These are phyloP conservation scores for Immersiella caudata DNA, from an alignment of 495 filamentous ascomycete genomes.

Conservation along the genomic window DNA sequence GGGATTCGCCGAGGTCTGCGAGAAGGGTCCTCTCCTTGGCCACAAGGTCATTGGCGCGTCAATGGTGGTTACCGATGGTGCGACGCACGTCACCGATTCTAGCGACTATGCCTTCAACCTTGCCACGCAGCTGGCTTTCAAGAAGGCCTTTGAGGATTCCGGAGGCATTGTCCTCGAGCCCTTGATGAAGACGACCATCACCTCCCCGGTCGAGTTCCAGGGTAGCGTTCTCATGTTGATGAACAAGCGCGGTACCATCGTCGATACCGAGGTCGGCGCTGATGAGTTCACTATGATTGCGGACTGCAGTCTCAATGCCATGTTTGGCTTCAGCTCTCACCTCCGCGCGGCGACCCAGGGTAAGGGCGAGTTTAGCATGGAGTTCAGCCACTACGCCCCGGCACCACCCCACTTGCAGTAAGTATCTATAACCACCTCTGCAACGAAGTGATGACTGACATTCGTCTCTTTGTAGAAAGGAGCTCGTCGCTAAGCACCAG, in stretches of 20 bases:
- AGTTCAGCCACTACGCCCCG: slow-evolving; percentile 92
- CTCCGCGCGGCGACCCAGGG: slow-evolving; percentile 94
- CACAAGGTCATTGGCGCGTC: slow-evolving; percentile 86
- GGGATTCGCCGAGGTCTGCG: slow-evolving; percentile 83
- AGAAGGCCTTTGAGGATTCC: slow-evolving; percentile 83
- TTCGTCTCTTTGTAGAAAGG: slow-evolving; percentile 61
- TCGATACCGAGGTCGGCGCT: slow-evolving; percentile 90
- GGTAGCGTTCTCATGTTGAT: slow-evolving; percentile 90
- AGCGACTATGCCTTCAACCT: slow-evolving; percentile 98
- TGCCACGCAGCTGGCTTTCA: slow-evolving; percentile 95
- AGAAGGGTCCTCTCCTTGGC: slow-evolving; percentile 88
- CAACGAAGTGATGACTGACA: not conserved
- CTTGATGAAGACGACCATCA: slow-evolving; percentile 96
- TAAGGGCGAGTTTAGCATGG: slow-evolving; percentile 99
- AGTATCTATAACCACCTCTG: slow-evolving; percentile 38
- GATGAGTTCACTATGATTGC: slow-evolving; percentile 96
- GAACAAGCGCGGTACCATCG: slow-evolving; percentile 96
- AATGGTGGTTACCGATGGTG: slow-evolving; percentile 96
- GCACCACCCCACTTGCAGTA: slow-evolving; percentile 90
- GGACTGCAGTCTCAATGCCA: slow-evolving; percentile 89
- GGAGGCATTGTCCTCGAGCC: slow-evolving; percentile 86
- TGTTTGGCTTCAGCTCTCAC: slow-evolving; percentile 95
- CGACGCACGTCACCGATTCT: slow-evolving; percentile 97
- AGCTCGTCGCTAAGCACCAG: slow-evolving; percentile 83
- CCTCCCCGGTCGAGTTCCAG: slow-evolving; percentile 96